Evolutionary conservation across 371 early-diverging fungal genomes (phyloP), one percentile per base, ranked within the genome.

Genomic region (Thermomucor indicae-seudaticae): DNA sequence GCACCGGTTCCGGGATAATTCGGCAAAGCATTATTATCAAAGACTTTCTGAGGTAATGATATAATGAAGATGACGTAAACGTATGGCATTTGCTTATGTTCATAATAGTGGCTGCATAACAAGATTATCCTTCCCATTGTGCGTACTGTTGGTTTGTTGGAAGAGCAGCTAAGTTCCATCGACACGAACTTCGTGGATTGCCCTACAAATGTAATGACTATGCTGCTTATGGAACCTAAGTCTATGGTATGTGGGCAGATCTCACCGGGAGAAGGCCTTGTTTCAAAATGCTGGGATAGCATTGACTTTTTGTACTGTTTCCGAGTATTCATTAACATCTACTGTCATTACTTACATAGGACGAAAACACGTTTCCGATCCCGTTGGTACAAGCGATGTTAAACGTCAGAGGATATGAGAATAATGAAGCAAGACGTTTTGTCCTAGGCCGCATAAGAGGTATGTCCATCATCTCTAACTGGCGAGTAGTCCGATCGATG

Each of bases 21-120:
- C 41, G 22, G 51, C 58, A 6, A 58, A 51, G 22, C 38, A 52
- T 11, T 58, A 51, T 30, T 58, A 51, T 32, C 52, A 58, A 30
- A 28, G 43, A 6, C 30, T 58, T 17, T 47, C 43, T 19, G 31
- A 43, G 29, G 58, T 58, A 52, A 24, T 25, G 17, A 14, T 6
- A 14, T 22, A 27, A 0, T 14, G 17, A 20, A 27, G 0, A 7
- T 4, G 20, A 19, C 11, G 32, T 38, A 31, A 28, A 14, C 27
- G 19, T 29, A 39, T 35, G 32, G 12, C 31, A 4, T 27, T 12
- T 28, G 22, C 20, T 6, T 16, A 34, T 7, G 16, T 30, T 22
- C 20, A 22, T 19, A 16, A 6, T 43, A 55, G 56, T 55, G 56
- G 56, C 30, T 55, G 4, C 27, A 29, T 2, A 44, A 24, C 11